A percentile compares a stretch with the other conserved stretches of the same genome.
Conservation (phyloP, 139 green algal genomes). For the Auxenochlorella protothecoides region DNA sequence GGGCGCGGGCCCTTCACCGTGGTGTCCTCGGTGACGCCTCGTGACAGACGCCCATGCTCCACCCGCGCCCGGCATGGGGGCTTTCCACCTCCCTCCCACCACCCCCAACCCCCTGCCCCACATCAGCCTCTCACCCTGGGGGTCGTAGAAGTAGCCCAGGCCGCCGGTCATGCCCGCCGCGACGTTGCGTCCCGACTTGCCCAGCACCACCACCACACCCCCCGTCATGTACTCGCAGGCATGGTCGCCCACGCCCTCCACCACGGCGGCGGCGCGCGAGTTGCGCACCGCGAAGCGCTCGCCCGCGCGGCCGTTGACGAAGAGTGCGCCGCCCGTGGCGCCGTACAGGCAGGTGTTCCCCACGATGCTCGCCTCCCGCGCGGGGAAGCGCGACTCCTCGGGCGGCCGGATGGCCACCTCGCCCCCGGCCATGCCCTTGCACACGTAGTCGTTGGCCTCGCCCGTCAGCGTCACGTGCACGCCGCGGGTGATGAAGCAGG, state of each 20-base stretch:
- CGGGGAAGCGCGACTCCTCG: slow-evolving; percentile 32
- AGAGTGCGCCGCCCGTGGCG: slow-evolving; percentile 87
- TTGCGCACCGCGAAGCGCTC: slow-evolving; percentile 84
- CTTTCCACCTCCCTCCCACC: not conserved
- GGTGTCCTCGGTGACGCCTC: too few relatives aligned
- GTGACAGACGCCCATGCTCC: too few relatives aligned
- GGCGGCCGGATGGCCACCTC: slow-evolving; percentile 77
- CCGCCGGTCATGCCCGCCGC: slow-evolving; percentile 96
- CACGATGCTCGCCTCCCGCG: slow-evolving; percentile 65
- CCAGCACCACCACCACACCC: slow-evolving; percentile 39
- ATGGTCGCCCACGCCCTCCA: slow-evolving; percentile 96
- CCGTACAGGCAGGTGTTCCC: slow-evolving; percentile 99
- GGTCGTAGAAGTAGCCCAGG: slow-evolving; percentile 94
- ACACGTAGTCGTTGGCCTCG: slow-evolving; percentile 99
- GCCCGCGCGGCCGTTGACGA: slow-evolving; percentile 81
- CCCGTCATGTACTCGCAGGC: slow-evolving; percentile 99
- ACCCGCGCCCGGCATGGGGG: too few relatives aligned
- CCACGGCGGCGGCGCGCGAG: slow-evolving; percentile 79
- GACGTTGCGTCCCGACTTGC: slow-evolving; percentile 77
- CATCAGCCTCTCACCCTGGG: slow-evolving; percentile 30
- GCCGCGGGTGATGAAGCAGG: slow-evolving; percentile 66
- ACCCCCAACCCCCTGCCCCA: not conserved
- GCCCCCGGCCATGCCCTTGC: slow-evolving; percentile 97
- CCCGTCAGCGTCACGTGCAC: slow-evolving; percentile 76
- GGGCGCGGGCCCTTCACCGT: too few relatives aligned